Evolutionary conservation across 2,329 filamentous ascomycete species (phyloP).

Genomic region (Ceratocystis lukuohia): DNA sequence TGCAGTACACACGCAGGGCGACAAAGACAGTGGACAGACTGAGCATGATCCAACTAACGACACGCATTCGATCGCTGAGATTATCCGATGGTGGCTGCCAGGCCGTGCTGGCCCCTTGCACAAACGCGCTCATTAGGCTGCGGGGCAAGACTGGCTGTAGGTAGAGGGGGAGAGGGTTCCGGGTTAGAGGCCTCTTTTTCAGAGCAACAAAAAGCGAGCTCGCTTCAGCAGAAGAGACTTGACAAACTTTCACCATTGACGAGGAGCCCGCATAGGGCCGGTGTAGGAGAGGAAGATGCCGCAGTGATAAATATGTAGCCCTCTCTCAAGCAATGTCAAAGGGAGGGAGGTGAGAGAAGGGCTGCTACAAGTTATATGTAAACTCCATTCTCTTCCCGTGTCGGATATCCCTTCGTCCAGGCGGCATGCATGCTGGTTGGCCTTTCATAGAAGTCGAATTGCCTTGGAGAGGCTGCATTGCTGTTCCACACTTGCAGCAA

Average conservation of each 20-base stretch:
- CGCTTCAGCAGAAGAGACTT: background rate
- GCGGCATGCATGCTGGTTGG: background rate
- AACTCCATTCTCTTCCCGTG: background rate
- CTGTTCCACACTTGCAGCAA: background rate
- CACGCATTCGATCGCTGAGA: constrained; percentile 17
- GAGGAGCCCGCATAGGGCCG: background rate
- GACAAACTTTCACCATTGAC: background rate
- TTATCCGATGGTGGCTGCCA: constrained; percentile 12
- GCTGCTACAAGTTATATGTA: background rate
- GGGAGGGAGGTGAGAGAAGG: background rate
- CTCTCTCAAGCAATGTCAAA: background rate
- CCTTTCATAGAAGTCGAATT: background rate
- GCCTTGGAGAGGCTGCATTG: background rate
- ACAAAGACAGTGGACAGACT: constrained; percentile 21
- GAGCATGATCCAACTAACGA: constrained; percentile 22
- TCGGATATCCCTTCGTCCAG: background rate
- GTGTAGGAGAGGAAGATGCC: background rate
- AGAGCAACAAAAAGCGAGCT: background rate
- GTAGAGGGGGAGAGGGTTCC: background rate
- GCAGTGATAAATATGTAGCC: background rate
- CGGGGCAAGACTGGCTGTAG: background rate
- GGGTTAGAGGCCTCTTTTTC: background rate
- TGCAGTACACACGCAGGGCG: constrained; percentile 22
- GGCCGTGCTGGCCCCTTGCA: background rate
- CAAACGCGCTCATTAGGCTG: constrained; percentile 15